These are phyloP conservation scores for Daldinia concentrica DNA, from an alignment of 495 filamentous ascomycete species.

Conservation along the genomic window DNA sequence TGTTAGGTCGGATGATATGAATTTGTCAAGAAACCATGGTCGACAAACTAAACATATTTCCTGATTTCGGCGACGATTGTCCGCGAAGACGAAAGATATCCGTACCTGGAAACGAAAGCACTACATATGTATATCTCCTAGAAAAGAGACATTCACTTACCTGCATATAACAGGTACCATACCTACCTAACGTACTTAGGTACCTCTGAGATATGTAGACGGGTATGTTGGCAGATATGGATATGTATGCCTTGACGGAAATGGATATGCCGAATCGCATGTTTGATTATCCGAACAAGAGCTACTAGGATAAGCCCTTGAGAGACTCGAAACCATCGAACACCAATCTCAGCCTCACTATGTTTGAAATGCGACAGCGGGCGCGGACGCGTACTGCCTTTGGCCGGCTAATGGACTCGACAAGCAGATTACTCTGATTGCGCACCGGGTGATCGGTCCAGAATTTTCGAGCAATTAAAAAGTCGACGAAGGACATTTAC, in stretches of 20 bases:
- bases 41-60: not conserved
- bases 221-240: not conserved
- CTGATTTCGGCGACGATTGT: not conserved
- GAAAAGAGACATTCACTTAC: too few relatives aligned
- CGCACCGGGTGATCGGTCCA: constrained; percentile 32
- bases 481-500: constrained; percentile 14
- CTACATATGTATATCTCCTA: too few relatives aligned
- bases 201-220: not conserved
- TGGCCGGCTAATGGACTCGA: constrained; percentile 27
- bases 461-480: constrained; percentile 28
- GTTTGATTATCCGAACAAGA: constrained; percentile 20
- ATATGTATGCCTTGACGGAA: not conserved
- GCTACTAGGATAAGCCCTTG: constrained; percentile 19
- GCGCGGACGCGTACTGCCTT: constrained; percentile 11
- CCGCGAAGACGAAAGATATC: not conserved
- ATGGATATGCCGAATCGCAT: constrained; percentile 20
- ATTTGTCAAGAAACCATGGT: not conserved
- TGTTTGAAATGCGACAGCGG: constrained; percentile 15
- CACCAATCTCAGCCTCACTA: constrained; percentile 33
- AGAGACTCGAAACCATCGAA: constrained; percentile 32
- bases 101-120: not conserved
- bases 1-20: not conserved
- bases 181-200: not conserved
- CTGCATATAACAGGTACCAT: too few relatives aligned
- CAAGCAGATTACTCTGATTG: constrained; percentile 21